Evolutionary conservation across 345 rosid genomes (phyloP), one percentile per base, ranked within the genome.

Genomic region (Heritiera littoralis): DNA sequence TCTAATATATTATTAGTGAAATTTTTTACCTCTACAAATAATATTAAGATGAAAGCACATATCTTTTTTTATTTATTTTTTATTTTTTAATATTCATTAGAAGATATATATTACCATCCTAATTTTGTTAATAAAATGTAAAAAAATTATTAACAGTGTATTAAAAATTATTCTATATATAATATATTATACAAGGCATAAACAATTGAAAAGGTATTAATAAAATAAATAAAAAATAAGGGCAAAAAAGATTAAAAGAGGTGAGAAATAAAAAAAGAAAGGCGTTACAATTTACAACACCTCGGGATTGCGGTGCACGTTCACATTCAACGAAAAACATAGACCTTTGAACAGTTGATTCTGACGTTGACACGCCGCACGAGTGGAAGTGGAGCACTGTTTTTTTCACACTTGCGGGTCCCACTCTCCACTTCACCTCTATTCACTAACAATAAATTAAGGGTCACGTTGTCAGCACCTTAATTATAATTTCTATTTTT

Each of bases 221-320:
- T 0, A 11, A 69, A 69, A 17, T 23, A 0, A 46, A 46, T 45
- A 46, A 46, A 46, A 12, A 11, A 1, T 0, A 9, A 48, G 3
- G 11, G 0, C 17, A 46, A n/a, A 63, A 64, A 9, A 76, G 0
- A 48, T 11, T 1, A 2, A 48, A 43, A 7, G 18, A 1, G 40
- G 9, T 23, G 28, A 23, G 28, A 23, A 48, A 7, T 2, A 48
- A 9, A 12, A 1, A 28, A 9, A 11, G 17, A 1, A 28, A 13
- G 10, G 8, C n/a, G 40, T 9, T 46, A 9, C n/a, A 9, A 48
- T 8, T 6, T 38, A 9, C 38, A n/a, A 40, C 35, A 72, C 79
- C 20, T 78, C 38, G 68, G 85, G 87, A 82, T 84, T 76, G 85
- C 80, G 66, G 80, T 78, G 83, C 86, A 84, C 87, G 83, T 84